A percentile compares a stretch with the other conserved stretches of the same genome.
Conservation (phyloP, 176 grass and related monocot genomes). For the Carex scoparia region DNA sequence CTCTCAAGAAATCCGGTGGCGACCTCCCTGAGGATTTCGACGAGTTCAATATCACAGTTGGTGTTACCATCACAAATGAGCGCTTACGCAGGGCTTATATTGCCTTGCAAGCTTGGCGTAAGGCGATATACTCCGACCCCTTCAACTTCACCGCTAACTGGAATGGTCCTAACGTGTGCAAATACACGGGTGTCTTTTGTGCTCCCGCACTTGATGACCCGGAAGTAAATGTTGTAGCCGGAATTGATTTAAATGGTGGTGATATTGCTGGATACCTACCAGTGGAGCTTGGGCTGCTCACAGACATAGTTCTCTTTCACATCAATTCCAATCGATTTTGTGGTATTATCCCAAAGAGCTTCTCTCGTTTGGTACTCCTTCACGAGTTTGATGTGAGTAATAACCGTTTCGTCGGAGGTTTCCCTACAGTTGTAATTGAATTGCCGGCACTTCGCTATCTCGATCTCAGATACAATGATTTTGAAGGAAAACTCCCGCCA, state of each 20-base stretch:
- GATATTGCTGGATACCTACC: slow-evolving; percentile 78
- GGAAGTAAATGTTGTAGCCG: slow-evolving; percentile 31
- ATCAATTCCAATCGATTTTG: slow-evolving; percentile 84
- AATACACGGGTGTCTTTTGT: slow-evolving; percentile 58
- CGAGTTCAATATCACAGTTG: slow-evolving; percentile 45
- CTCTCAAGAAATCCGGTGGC: slow-evolving; percentile 30
- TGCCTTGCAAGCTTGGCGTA: slow-evolving; percentile 50
- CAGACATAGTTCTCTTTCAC: slow-evolving; percentile 58
- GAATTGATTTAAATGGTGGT: slow-evolving; percentile 65
- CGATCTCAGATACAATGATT: slow-evolving; percentile 70
- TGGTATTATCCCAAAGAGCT: slow-evolving; percentile 58
- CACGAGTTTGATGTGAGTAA: slow-evolving; percentile 82
- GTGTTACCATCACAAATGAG: slow-evolving; percentile 44
- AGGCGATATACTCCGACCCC: slow-evolving; percentile 73
- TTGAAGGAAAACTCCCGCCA: slow-evolving; percentile 46
- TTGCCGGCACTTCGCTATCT: slow-evolving; percentile 54
- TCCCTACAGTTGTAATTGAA: slow-evolving; percentile 38
- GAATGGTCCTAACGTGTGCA: slow-evolving; percentile 47
- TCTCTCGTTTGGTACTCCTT: slow-evolving; percentile 39
- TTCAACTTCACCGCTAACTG: slow-evolving; percentile 62
- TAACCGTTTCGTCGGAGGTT: slow-evolving; percentile 70
- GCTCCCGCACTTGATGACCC: slow-evolving; percentile 33
- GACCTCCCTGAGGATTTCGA: slow-evolving; percentile 50
- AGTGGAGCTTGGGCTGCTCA: slow-evolving; percentile 46
- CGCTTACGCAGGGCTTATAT: slow-evolving; percentile 48